phyloP scores from a whole-genome alignment of 768 basidiomycete species.

The Flagelloscypha sp. region DNA sequence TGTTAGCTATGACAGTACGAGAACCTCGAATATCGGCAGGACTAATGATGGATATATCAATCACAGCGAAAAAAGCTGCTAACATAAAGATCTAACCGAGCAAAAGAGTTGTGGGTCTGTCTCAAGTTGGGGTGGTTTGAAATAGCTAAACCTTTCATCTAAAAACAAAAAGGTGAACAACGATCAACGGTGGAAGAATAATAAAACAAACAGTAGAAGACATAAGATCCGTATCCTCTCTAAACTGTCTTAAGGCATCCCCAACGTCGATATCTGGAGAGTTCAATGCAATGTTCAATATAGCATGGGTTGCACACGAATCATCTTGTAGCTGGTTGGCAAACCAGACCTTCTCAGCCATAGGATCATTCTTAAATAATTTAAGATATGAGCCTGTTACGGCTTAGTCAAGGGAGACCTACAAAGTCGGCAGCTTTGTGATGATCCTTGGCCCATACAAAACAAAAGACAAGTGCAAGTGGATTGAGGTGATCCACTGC shows the following conservation, averaged over 20 bases:
- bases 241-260: constrained; percentile 33
- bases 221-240: constrained; percentile 45
- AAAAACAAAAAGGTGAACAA: neutral
- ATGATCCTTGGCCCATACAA: constrained; percentile 44
- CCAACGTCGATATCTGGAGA: constrained; percentile 45
- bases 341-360: constrained; percentile 54
- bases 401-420: too few species aligned
- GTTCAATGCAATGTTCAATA: constrained; percentile 54
- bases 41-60: constrained; percentile 20
- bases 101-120: constrained; percentile 48
- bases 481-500: constrained; percentile 52
- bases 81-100: constrained; percentile 33
- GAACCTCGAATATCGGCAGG: constrained; percentile 53
- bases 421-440: constrained; percentile 38
- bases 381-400: constrained; percentile 4
- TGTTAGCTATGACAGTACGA: constrained; percentile 33
- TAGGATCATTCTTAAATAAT: too few species aligned
- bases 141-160: constrained; percentile 62
- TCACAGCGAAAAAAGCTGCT: neutral
- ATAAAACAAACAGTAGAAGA: constrained; percentile 41
- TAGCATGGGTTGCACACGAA: constrained; percentile 55
- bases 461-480: constrained; percentile 57
- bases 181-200: constrained; percentile 1
- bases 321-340: constrained; percentile 62
- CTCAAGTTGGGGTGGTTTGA: constrained; percentile 49